Base-by-base conservation (phyloP, 192 early-diverging fungal species). In the Fimicolochytrium jonesii region DNA sequence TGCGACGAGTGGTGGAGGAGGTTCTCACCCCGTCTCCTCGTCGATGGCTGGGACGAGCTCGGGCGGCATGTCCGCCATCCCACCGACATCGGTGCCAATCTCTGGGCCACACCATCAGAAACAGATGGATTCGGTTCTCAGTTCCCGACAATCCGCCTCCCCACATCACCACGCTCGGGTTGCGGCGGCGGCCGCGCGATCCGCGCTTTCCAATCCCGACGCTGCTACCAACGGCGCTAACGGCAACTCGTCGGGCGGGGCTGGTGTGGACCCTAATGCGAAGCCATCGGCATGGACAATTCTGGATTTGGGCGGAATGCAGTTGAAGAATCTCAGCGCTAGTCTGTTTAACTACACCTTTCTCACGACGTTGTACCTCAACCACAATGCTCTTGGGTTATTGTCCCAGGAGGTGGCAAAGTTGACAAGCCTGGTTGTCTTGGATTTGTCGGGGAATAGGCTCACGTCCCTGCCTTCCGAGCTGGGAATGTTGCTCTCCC, bases 231-330 rank as follows among this genome's bases (percentile, higher is more conserved):
- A 39, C 18, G 30, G 41, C 10, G 53, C 39, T 6, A 65, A 64
- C 28, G 56, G 37, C 22, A 26, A 46, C 28, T 77, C 74, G 47
- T 65, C 71, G 18, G 26, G 32, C 36, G 71, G 76, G 10, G 66
- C 82, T 7, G 68, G 82, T 20, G 81, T 86, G 29, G 78, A 63
- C 36, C 79, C 3, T 75, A 80, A 52, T 73, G 81, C 53, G 81
- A 81, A 67, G 76, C 42, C 67, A 15, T 82, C 84, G 22, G 75
- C 81, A 45, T 98, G 95, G 95, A 88, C 87, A 0, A 82, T 83
- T 10, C 70, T 98, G 23, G 96, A 98, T 69, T 68, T 98, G 54
- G 93, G 93, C n/a, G 94, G 96, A 28, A 95, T 98, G 93, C 86
- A 78, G 4, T 83, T 98, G 26, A 87, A 89, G 50, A 92, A 88